Evolutionary conservation across 2,329 filamentous ascomycete species (phyloP).

Genomic region (Arthroderma sp.): DNA sequence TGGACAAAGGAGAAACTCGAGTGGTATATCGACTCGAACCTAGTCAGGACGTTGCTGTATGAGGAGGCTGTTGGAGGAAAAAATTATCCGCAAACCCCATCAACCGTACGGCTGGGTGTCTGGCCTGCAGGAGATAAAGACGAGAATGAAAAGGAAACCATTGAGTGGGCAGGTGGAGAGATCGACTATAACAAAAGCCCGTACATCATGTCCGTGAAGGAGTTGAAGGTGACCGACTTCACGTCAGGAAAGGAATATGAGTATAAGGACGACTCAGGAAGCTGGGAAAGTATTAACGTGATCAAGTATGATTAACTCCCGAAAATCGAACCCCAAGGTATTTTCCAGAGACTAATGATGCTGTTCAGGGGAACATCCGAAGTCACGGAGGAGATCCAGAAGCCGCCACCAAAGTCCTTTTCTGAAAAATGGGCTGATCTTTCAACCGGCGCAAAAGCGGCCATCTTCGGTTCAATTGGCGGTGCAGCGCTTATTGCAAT

Average conservation of each 20-base stretch:
- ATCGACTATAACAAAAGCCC: slow-evolving; percentile 36
- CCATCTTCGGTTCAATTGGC: slow-evolving; percentile 30
- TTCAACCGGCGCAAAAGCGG: slow-evolving; percentile 35
- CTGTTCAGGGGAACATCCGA: slow-evolving; percentile 51
- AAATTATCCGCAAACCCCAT: slow-evolving; percentile 60
- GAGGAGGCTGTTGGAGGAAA: slow-evolving; percentile 52
- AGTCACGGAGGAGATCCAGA: slow-evolving; percentile 30
- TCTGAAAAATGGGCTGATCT: slow-evolving; percentile 33
- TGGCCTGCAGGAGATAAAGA: slow-evolving; percentile 50
- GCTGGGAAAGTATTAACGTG: slow-evolving; percentile 51
- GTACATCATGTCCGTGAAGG: slow-evolving; percentile 63
- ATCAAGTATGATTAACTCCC: slow-evolving; percentile 30
- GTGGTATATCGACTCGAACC: slow-evolving; percentile 51
- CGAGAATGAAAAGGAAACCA: slow-evolving; percentile 14
- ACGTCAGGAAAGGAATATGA: slow-evolving; percentile 50
- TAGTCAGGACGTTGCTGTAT: slow-evolving; percentile 49
- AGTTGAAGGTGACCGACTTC: slow-evolving; percentile 42
- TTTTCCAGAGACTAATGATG: slow-evolving; percentile 4
- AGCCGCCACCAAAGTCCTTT: slow-evolving; percentile 22
- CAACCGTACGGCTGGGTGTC: slow-evolving; percentile 56
- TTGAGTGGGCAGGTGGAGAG: slow-evolving; percentile 12
- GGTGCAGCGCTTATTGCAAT: slow-evolving; percentile 21
- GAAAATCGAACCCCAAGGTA: too few species aligned
- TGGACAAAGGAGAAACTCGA: slow-evolving; percentile 52
- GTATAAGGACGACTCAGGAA: slow-evolving; percentile 49